phyloP scores from a whole-genome alignment of 2,329 filamentous ascomycete species.

The Venturia carpophila region DNA sequence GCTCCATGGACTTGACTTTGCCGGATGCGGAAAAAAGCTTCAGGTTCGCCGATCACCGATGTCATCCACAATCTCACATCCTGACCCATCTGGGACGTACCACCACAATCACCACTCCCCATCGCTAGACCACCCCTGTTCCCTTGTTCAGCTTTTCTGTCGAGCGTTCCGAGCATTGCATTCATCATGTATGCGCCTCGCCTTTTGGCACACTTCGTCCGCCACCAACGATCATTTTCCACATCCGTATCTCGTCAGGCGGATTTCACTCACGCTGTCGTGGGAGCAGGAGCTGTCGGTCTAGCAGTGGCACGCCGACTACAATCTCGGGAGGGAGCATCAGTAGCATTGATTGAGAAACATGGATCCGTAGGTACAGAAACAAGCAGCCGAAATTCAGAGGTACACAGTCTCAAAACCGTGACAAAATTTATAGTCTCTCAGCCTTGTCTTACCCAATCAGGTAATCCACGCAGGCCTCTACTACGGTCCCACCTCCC shows the following conservation, averaged over 20 bases:
- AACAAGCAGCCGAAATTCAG: constrained; percentile 83
- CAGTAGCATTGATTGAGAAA: constrained; percentile 73
- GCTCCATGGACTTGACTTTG: neutral
- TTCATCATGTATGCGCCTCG: constrained; percentile 4
- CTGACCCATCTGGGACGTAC: neutral
- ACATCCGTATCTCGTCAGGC: constrained; percentile 29
- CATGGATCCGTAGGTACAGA: constrained; percentile 71
- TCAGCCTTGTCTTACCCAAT: constrained; percentile 7
- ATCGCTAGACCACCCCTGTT: neutral
- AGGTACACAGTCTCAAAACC: constrained; percentile 41
- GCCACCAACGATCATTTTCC: constrained; percentile 12
- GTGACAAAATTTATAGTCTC: neutral
- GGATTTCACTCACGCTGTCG: constrained; percentile 59
- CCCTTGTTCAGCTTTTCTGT: neutral
- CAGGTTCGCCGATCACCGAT: neutral
- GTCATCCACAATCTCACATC: neutral
- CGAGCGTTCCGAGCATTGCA: neutral
- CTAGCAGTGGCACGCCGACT: constrained; percentile 70
- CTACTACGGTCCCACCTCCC: constrained; percentile 68
- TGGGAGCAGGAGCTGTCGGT: constrained; percentile 68
- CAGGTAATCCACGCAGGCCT: constrained; percentile 89
- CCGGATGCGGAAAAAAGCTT: neutral
- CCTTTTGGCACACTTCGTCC: neutral
- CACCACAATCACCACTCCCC: neutral
- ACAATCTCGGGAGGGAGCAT: constrained; percentile 50